These are phyloP conservation scores for Crataegus laevigata DNA, from an alignment of 306 rosid species.

Conservation along the genomic window DNA sequence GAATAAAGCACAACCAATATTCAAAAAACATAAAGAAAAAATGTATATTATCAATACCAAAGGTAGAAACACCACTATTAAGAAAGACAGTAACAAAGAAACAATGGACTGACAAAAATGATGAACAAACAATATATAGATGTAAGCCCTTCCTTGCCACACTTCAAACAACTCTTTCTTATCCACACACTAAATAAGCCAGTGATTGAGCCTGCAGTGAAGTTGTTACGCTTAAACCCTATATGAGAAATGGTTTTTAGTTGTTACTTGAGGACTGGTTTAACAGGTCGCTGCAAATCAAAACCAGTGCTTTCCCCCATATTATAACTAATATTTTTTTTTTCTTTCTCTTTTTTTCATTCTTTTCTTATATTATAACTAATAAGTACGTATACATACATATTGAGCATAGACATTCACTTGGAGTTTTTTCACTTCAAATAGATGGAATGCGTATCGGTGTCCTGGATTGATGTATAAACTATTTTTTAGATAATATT, in stretches of 20 bases:
- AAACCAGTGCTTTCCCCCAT: background rate
- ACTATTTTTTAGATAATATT: background rate
- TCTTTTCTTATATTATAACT: background rate
- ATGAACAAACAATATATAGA: background rate
- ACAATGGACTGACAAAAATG: background rate
- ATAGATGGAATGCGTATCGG: background rate
- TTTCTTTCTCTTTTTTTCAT: too few species aligned
- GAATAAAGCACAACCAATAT: constrained; percentile 3
- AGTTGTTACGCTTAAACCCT: background rate
- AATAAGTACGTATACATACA: background rate
- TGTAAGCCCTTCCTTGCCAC: background rate
- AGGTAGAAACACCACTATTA: background rate
- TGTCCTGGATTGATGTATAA: background rate
- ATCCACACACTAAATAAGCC: background rate
- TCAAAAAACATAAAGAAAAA: background rate
- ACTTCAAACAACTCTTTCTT: background rate
- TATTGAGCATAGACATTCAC: background rate
- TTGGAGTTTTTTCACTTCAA: background rate
- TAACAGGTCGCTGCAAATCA: background rate
- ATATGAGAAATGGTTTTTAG: background rate
- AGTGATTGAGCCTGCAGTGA: background rate
- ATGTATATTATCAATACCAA: background rate
- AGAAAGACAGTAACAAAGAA: background rate
- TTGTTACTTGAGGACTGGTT: background rate
- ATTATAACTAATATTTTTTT: background rate